A percentile compares a stretch with the other conserved stretches of the same genome.
phyloP scores from a whole-genome alignment of 345 rosid genomes.

The Mercurialis annua region DNA sequence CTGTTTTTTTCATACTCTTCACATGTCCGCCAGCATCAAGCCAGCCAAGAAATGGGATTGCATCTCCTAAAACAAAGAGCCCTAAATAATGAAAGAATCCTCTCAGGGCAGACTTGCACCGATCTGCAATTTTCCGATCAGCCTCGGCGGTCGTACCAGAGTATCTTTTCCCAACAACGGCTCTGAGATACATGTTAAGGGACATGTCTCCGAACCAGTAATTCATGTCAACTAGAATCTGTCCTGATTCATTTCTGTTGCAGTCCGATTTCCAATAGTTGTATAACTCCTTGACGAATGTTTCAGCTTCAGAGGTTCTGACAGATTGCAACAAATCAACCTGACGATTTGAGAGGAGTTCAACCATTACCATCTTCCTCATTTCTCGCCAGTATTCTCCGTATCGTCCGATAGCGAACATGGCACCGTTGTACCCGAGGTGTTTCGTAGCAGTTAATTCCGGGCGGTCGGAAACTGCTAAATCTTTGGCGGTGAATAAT shows the following conservation, averaged over 20 bases:
- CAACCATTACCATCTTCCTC: slow-evolving; percentile 10
- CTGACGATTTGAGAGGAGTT: slow-evolving; percentile 11
- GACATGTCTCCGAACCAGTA: slow-evolving; percentile 30
- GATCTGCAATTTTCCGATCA: slow-evolving; percentile 19
- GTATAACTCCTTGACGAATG: not conserved
- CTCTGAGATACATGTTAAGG: slow-evolving; percentile 25
- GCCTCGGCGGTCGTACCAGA: slow-evolving; percentile 7
- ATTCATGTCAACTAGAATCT: slow-evolving; percentile 31
- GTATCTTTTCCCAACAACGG: slow-evolving; percentile 36
- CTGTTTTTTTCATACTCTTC: slow-evolving; percentile 26
- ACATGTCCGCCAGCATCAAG: slow-evolving; percentile 29
- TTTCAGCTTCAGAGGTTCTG: slow-evolving; percentile 12
- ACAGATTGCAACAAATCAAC: slow-evolving; percentile 7
- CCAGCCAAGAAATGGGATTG: slow-evolving; percentile 29
- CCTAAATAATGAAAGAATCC: slow-evolving; percentile 9
- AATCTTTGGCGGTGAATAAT: not conserved
- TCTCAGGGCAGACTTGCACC: slow-evolving; percentile 16
- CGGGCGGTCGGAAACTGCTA: not conserved
- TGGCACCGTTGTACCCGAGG: slow-evolving; percentile 12
- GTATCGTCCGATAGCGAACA: slow-evolving; percentile 2
- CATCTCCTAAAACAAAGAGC: slow-evolving; percentile 23
- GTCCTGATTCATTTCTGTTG: not conserved
- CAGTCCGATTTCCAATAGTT: not conserved
- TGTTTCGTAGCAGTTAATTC: not conserved
- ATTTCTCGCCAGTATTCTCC: slow-evolving; percentile 16